Evolutionary conservation across 1,139 yeast species (phyloP), one percentile per base, ranked within the genome.

Genomic region (Tardiomyces blankii): DNA sequence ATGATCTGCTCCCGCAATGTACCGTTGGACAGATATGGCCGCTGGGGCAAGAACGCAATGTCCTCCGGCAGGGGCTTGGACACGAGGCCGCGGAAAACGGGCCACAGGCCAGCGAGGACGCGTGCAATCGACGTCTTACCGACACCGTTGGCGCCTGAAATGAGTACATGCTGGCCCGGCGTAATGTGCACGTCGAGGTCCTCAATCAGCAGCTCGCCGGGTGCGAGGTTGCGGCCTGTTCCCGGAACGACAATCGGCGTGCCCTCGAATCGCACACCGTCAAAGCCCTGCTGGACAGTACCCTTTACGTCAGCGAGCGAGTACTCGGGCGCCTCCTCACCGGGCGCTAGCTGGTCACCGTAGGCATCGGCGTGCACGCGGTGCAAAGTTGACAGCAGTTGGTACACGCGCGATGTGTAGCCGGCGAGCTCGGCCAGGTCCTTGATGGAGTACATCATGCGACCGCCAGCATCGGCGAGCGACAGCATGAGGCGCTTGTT

Each of bases 391-490:
- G 85, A 73, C 51, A 89, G 69, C 47, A 89, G 69, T 28, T 78
- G 77, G 65, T 84, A 89, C 1, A 89, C 85, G 54, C 96, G 70
- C 54, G 87, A 91, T 1, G 96, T 87, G 61, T 85, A 84, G 11
- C 96, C 96, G 1, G 95, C 86, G 48, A 89, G 72, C 63, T 82
- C 91, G 13, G 94, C 84, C n/a, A 89, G 75, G 64, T 88, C 96
- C 62, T 89, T 88, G 54, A 88, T 84, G 1, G 96, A 87, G 63
- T 87, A 87, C 96, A 89, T 88, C 68, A 89, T 74, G 53, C 96
- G 74, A n/a, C 95, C 85, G 6, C 96, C 96, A 0, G 97, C 96
- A 67, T 89, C 97, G 1, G 96, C 96, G 60, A 89, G 73, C 5
- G 93, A 82, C 55, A 89, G 73, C 85, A 89, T 81, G 54, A 89